Evolutionary conservation across 805 yeast genomes (phyloP), one percentile per base, ranked within the genome.

Genomic region (Ogataea wickerhamii): DNA sequence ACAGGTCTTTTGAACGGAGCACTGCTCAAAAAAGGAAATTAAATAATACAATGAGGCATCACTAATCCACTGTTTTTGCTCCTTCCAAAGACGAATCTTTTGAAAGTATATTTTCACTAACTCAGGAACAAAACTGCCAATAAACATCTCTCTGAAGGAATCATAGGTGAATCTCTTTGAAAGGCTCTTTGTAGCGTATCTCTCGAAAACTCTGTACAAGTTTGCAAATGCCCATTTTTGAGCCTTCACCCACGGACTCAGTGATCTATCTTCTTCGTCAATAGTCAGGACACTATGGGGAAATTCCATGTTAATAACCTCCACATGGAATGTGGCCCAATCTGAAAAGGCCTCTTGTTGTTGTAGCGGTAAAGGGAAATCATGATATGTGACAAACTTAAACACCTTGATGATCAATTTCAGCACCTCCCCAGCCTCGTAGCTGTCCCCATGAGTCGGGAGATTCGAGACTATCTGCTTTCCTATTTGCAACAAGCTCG

Each of bases 181-280:
- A 31, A 73, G 51, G 18, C 63, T 63, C 17, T 61, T 60, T 0
- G 85, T 73, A 1, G 82, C 87, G 55, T 83, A 88, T 50, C 91
- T 72, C 37, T 72, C 73, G 52, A 85, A 85, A 3, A 88, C 57
- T 48, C 94, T 74, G 48, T 71, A 74, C 28, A 89, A 57, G 57
- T 86, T 87, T 18, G 87, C 87, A 53, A 79, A 80, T 1, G 94
- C 77, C 97, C 98, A 91, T 60, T 91, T 93, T 65, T 74, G 89
- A 49, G 78, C 75, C 63, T 78, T 91, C 55, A 68, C 80, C 82
- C 82, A 84, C 34, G 78, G 81, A 49, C 74, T 67, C 16, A 62
- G 48, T 33, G 64, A 67, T 34, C 77, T 67, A 28, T 77, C 81
- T 17, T 74, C 72, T 6, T 68, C 69, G 33, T 76, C 79, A n/a